Base-by-base conservation (phyloP, 2,329 filamentous ascomycete genomes). In the Fulvia fulva region DNA sequence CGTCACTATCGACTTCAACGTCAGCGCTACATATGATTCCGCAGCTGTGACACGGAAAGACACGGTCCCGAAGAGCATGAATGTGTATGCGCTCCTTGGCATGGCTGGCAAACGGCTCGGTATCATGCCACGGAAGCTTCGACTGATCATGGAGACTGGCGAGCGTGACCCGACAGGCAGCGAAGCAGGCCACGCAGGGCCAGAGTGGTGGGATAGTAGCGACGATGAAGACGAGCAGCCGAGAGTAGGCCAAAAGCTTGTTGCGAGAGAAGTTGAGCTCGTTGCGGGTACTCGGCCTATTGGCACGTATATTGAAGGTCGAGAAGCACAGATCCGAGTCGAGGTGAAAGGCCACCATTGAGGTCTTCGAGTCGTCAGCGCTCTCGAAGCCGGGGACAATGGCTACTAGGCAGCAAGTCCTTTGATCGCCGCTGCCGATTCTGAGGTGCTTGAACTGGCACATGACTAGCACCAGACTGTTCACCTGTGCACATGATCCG, bases 81-180 rank as follows among this genome's bases (percentile, higher is more conserved):
- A 92, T 65, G 84, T 92, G 5, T 97, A 97, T 67, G 82, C 86
- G 2, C 83, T 96, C 16, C 89, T 94, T 70, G 89, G 90, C 0
- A 79, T 95, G 8, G 87, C 90, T 0, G 88, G 87, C 0, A 86
- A 83, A 63, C 72, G 87, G n/a, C 90, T 95, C 67, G 78, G 75
- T 0, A 65, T 89, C 11, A 75, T 80, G 49, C 88, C 91, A 0
- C 78, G 90, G 62, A 75, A 76, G 44, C 76, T 93, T 60, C 81
- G 80, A 43, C 73, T 97, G 51, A 77, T 94, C 0, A 96, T 90
- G 88, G 91, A 96, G 76, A 96, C 91, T 8, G 90, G 90, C 21
- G 92, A 97, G 73, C 90, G 88, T 85, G 91, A 96, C 72, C 90
- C 90, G 0, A 86, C 91, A 0, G 63, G 67, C 82, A 82, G 8